phyloP scores from a whole-genome alignment of 257 asterid genomes.

The Marsdenia floribunda region DNA sequence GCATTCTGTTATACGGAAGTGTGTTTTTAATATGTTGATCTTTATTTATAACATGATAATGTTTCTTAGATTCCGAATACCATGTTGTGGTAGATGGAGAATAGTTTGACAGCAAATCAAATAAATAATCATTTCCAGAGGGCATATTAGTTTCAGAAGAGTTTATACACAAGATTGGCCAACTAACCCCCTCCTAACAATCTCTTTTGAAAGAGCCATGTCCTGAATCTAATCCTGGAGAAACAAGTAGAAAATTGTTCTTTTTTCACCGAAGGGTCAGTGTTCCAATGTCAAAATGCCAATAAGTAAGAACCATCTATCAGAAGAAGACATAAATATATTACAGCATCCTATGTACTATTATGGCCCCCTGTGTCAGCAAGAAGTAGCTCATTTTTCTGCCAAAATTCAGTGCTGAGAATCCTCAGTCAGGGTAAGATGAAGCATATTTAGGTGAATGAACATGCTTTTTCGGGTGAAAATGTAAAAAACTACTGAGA shows the following conservation, averaged over 20 bases:
- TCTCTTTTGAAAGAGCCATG: neutral
- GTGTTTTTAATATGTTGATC: too few relatives aligned
- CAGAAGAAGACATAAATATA: neutral
- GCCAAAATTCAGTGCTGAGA: neutral
- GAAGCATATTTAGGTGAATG: neutral
- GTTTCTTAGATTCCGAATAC: too few relatives aligned
- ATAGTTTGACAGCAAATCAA: neutral
- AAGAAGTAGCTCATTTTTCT: neutral
- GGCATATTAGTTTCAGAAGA: neutral
- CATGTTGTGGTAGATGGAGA: too few relatives aligned
- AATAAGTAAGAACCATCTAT: neutral
- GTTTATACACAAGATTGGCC: neutral
- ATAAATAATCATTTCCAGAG: neutral
- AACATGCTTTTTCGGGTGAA: neutral
- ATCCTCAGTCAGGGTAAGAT: neutral
- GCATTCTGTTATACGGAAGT: neutral
- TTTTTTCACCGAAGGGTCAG: neutral
- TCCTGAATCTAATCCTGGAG: neutral
- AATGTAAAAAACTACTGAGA: conserved; percentile 22
- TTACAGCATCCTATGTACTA: neutral
- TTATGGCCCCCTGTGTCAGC: neutral
- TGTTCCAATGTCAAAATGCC: neutral
- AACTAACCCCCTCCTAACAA: neutral
- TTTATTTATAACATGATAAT: too few relatives aligned
- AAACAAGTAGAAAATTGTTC: neutral